Evolutionary conservation across 257 asterid species (phyloP).

Genomic region (Fraxinus excelsior): DNA sequence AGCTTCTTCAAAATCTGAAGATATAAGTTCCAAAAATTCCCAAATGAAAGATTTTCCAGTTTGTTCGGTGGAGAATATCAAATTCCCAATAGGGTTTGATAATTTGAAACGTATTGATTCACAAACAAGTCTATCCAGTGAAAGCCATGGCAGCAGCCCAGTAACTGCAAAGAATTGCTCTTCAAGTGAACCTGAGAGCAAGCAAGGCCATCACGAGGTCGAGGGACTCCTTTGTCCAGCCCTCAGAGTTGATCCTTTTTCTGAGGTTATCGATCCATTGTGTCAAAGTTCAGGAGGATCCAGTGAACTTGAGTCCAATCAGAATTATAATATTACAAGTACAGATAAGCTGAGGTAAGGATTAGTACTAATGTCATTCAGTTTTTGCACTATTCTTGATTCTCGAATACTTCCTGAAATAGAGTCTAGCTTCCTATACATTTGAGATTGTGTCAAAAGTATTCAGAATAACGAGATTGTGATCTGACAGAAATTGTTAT

Average conservation of each 20-base stretch:
- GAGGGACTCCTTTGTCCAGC: neutral
- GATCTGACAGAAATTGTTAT: neutral
- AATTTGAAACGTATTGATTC: conserved; percentile 22
- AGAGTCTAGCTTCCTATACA: neutral
- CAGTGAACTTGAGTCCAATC: neutral
- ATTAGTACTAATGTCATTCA: neutral
- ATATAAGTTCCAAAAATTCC: conserved; percentile 8
- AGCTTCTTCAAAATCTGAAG: conserved; percentile 27
- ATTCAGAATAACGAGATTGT: neutral
- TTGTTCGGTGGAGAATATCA: conserved; percentile 6
- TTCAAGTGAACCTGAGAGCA: neutral
- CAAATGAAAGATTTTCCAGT: neutral
- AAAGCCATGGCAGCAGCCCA: neutral
- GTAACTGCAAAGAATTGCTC: neutral
- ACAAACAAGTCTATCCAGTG: neutral
- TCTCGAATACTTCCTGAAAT: neutral
- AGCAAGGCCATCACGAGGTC: neutral
- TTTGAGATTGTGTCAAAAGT: neutral
- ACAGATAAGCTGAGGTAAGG: neutral
- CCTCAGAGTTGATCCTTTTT: neutral
- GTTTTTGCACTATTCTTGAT: neutral
- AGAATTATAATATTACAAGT: neutral
- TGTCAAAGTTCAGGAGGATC: neutral
- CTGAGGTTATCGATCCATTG: neutral
- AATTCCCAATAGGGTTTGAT: conserved; percentile 4